These are phyloP conservation scores for Paecilomyces fulvus DNA, from an alignment of 2,329 filamentous ascomycete genomes.

Conservation along the genomic window DNA sequence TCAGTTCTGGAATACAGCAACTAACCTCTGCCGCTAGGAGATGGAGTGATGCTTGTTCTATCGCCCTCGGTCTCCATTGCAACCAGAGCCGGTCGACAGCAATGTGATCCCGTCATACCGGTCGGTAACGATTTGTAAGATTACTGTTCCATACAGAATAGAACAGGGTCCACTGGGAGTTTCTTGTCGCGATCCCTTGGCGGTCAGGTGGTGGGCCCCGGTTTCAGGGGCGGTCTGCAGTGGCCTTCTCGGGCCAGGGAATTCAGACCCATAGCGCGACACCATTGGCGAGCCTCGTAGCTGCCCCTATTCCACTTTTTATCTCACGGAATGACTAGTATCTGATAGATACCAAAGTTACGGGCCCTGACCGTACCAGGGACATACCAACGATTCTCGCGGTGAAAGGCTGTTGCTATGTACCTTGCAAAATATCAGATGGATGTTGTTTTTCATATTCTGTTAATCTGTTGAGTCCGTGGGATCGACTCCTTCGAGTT, in stretches of 20 bases:
- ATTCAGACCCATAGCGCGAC: slow-evolving; percentile 5
- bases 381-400: not conserved
- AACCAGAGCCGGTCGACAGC: not conserved
- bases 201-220: slow-evolving; percentile 13
- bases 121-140: not conserved
- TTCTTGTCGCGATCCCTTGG: not conserved
- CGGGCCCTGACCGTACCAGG: not conserved
- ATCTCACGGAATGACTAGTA: not conserved
- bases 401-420: not conserved
- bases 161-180: not conserved
- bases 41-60: not conserved
- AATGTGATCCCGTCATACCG: slow-evolving; percentile 2
- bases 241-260: slow-evolving; percentile 19
- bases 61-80: not conserved
- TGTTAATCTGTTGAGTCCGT: no score
- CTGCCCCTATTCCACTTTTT: slow-evolving; percentile 2
- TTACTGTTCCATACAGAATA: not conserved
- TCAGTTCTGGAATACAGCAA: not conserved
- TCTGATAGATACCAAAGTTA: not conserved
- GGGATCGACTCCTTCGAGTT: no score
- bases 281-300: slow-evolving; percentile 6
- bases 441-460: not conserved
- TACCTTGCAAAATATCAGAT: not conserved
- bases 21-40: not conserved
- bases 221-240: slow-evolving; percentile 26